A percentile compares a stretch with the other conserved stretches of the same genome.
Conservation (phyloP, 1,284 basidiomycete species). For the Xanthoconium separans region DNA sequence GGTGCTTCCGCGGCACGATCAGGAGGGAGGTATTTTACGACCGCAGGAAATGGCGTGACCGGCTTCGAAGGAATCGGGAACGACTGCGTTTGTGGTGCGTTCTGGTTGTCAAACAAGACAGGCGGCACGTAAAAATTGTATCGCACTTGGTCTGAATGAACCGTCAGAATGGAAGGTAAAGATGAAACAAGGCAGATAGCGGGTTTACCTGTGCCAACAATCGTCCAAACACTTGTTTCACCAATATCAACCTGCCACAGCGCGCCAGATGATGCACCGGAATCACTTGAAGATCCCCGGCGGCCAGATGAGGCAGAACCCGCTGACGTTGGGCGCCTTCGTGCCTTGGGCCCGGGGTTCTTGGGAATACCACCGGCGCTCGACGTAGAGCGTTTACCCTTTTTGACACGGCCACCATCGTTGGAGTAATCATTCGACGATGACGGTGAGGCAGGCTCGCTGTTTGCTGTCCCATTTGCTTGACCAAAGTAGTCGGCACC, state of each 20-base stretch:
- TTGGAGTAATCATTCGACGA: conserved; percentile 72
- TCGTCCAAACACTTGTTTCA: conserved; percentile 91
- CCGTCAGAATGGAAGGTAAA: conserved; percentile 9
- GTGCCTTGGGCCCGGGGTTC: conserved; percentile 56
- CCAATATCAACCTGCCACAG: conserved; percentile 87
- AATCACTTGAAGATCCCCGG: conserved; percentile 62
- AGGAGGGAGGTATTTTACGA: conserved; percentile 84
- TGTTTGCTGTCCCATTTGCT: conserved; percentile 45
- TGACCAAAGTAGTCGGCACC: conserved; percentile 60
- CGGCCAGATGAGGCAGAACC: conserved; percentile 66
- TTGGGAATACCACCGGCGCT: conserved; percentile 67
- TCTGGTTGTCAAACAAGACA: conserved; percentile 73
- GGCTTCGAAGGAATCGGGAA: conserved; percentile 79
- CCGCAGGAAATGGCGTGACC: conserved; percentile 82
- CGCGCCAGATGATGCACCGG: conserved; percentile 70
- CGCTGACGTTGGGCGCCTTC: conserved; percentile 71
- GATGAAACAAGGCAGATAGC: conserved; percentile 3
- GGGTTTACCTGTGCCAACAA: conserved; percentile 78
- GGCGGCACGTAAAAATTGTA: conserved; percentile 95
- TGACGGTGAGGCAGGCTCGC: conserved; percentile 64
- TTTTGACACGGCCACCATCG: conserved; percentile 79
- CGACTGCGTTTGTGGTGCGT: conserved; percentile 59
- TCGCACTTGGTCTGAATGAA: conserved; percentile 67
- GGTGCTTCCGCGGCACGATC: conserved; percentile 76
- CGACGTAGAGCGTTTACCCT: conserved; percentile 70